Percentiles rank a stretch among this genome's conserved stretches.
Conservation (phyloP, 2,329 filamentous ascomycete species). For the Talaromyces sp. region DNA sequence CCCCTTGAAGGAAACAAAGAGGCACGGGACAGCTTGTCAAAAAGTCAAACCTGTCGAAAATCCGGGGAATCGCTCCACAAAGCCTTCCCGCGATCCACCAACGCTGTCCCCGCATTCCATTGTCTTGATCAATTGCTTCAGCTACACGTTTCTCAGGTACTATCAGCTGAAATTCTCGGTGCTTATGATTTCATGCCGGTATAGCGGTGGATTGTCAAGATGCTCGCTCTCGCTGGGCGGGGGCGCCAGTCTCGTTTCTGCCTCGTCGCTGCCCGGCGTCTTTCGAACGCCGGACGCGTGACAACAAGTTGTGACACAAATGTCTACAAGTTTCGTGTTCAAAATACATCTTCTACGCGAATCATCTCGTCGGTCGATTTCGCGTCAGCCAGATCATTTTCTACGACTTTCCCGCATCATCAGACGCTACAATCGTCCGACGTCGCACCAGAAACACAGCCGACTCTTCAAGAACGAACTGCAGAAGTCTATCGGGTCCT, state of each 20-base stretch:
- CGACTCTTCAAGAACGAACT: background rate
- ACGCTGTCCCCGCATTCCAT: constrained; percentile 2
- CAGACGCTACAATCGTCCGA: background rate
- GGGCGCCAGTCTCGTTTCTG: background rate
- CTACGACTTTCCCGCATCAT: background rate
- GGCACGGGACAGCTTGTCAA: background rate
- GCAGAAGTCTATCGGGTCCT: constrained; percentile 29
- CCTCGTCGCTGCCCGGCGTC: background rate
- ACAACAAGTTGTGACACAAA: background rate
- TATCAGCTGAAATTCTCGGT: background rate
- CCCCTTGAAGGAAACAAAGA: background rate
- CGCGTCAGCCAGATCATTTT: background rate
- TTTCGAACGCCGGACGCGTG: background rate
- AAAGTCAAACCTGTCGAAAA: constrained; percentile 7
- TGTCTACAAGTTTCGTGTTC: background rate
- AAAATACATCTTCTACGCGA: background rate
- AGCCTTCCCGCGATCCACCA: constrained; percentile 5
- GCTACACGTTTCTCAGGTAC: background rate
- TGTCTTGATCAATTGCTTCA: background rate
- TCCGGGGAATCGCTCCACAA: constrained; percentile 9
- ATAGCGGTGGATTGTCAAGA: background rate
- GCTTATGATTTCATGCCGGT: background rate
- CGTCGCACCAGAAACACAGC: background rate
- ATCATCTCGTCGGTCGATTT: background rate
- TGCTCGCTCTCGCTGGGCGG: background rate